Evolutionary conservation across 768 basidiomycete species (phyloP).

Genomic region (Boletus subcaerulescens): DNA sequence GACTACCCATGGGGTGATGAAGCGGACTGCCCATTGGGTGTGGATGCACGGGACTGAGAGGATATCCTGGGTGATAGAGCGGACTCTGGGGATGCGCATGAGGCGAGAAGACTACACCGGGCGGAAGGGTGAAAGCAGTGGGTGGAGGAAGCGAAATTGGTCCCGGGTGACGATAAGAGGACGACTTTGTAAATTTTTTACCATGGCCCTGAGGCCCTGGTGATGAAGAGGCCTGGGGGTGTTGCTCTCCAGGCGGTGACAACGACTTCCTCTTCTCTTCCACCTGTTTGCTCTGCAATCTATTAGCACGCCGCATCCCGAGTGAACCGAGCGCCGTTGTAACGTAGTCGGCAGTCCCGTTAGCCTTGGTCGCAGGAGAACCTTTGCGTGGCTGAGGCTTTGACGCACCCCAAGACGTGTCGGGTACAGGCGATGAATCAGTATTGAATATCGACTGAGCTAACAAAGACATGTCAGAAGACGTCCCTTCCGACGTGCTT

Average conservation of each 20-base stretch:
- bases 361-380: constrained; percentile 9
- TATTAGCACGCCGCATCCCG: constrained; percentile 30
- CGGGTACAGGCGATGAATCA: constrained; percentile 1
- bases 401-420: constrained; percentile 15
- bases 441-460: constrained; percentile 17
- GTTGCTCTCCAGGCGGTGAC: constrained; percentile 17
- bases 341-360: constrained; percentile 18
- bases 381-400: constrained; percentile 15
- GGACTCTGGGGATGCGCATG: constrained; percentile 38
- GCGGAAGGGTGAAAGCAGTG: constrained; percentile 43
- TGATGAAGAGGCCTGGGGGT: constrained; percentile 8
- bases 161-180: constrained; percentile 59
- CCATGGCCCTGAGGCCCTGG: constrained; percentile 9
- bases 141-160: constrained; percentile 68
- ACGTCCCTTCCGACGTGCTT: constrained; percentile 3
- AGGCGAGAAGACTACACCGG: constrained; percentile 32
- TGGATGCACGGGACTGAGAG: constrained; percentile 27
- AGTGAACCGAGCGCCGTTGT: constrained; percentile 26
- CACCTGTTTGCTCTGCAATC: constrained; percentile 14
- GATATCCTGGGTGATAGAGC: constrained; percentile 36
- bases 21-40: constrained; percentile 34
- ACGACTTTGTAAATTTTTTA: constrained; percentile 18
- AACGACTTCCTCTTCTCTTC: constrained; percentile 23
- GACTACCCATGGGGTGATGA: constrained; percentile 37
- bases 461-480: constrained; percentile 4